phyloP scores from a whole-genome alignment of 2,329 filamentous ascomycete genomes.

The Monosporascus sp. region DNA sequence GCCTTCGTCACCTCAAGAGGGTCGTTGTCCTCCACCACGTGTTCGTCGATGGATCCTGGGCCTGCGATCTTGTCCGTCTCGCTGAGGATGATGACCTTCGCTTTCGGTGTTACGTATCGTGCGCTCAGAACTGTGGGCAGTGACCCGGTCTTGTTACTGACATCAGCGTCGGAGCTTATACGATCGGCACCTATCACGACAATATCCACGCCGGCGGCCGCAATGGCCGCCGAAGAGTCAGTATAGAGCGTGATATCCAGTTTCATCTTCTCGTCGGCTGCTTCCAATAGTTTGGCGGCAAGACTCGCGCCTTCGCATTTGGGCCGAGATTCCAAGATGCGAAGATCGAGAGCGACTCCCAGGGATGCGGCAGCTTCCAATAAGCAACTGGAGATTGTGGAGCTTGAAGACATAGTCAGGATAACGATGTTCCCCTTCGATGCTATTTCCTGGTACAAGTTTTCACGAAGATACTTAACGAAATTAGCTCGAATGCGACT shows the following conservation, averaged over 20 bases:
- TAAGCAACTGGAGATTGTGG: conserved; percentile 50
- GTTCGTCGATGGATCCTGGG: conserved; percentile 36
- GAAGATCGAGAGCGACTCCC: conserved; percentile 43
- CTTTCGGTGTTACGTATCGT: conserved; percentile 39
- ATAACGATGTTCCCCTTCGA: conserved; percentile 35
- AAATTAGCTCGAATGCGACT: conserved; percentile 31
- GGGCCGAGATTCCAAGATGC: conserved; percentile 62
- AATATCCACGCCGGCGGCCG: conserved; percentile 46
- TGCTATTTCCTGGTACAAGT: conserved; percentile 4
- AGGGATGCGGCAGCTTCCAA: conserved; percentile 32
- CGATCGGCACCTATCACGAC: conserved; percentile 61
- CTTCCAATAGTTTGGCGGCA: conserved; percentile 34
- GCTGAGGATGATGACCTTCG: conserved; percentile 49
- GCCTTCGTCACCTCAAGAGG: conserved; percentile 40
- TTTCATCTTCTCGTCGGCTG: conserved; percentile 5
- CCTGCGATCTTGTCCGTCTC: conserved; percentile 58
- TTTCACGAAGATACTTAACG: conserved; percentile 24
- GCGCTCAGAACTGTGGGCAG: conserved; percentile 52
- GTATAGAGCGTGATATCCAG: conserved; percentile 45
- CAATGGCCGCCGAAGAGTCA: conserved; percentile 54
- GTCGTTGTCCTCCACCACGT: conserved; percentile 46
- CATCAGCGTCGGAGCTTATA: conserved; percentile 50
- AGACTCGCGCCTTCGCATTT: conserved; percentile 59
- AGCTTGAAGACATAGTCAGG: conserved; percentile 58
- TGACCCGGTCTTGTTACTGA: conserved; percentile 64